phyloP scores from a whole-genome alignment of 2,329 filamentous ascomycete species.

The Fusarium sp. region DNA sequence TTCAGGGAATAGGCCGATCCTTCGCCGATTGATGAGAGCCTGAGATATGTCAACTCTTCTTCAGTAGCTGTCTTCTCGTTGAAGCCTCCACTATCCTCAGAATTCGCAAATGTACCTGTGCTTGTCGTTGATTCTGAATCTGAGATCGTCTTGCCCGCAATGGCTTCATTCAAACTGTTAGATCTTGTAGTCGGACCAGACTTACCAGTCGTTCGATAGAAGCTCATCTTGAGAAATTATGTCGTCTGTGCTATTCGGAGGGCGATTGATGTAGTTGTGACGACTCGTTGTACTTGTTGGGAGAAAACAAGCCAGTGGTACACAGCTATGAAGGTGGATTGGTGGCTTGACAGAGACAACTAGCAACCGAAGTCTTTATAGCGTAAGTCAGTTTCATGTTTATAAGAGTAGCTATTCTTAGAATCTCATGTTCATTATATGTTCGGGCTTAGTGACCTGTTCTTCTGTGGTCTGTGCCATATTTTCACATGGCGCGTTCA shows the following conservation, averaged over 20 bases:
- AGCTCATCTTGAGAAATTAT: neutral
- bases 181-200: no score
- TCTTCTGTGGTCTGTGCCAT: neutral
- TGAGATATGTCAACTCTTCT: neutral
- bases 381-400: fast-evolving
- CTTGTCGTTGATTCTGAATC: neutral
- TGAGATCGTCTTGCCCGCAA: neutral
- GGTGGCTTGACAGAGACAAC: fast-evolving
- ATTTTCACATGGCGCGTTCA: neutral
- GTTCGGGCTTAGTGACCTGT: neutral
- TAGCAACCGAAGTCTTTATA: neutral
- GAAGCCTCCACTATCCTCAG: fast-evolving
- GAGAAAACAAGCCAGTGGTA: neutral
- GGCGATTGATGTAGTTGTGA: no score
- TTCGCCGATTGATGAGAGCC: neutral
- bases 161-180: neutral
- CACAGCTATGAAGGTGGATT: neutral
- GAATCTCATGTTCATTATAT: neutral
- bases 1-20: fast-evolving
- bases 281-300: no score
- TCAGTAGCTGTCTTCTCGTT: fast-evolving
- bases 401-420: fast-evolving
- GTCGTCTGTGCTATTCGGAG: neutral
- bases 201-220: neutral
- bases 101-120: no score